phyloP scores from a whole-genome alignment of 2,329 filamentous ascomycete genomes.

The Alternaria solani region DNA sequence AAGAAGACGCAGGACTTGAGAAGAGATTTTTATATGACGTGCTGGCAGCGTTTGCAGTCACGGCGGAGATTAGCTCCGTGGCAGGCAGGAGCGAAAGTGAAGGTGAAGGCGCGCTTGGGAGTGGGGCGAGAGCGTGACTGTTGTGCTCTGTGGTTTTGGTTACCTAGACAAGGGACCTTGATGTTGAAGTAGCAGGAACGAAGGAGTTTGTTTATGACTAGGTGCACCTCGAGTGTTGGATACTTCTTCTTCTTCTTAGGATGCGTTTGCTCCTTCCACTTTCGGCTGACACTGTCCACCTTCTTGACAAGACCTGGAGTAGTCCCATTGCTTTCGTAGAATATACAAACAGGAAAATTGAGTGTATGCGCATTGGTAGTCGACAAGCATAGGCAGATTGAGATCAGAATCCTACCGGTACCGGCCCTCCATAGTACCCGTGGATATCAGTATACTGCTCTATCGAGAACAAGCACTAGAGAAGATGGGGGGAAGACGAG shows the following conservation, averaged over 20 bases:
- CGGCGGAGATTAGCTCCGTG: conserved; percentile 7
- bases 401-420: not conserved
- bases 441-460: too few relatives aligned
- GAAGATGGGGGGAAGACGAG: not conserved
- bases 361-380: not conserved
- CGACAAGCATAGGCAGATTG: not conserved
- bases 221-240: not conserved
- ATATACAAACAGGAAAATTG: not conserved
- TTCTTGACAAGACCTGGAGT: not conserved
- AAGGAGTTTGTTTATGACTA: not conserved
- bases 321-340: not conserved
- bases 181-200: not conserved
- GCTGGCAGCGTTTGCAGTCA: conserved; percentile 14
- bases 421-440: not conserved
- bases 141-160: conserved; percentile 19
- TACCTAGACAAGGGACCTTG: conserved; percentile 11
- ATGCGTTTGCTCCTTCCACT: not conserved
- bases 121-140: conserved; percentile 8
- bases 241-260: not conserved
- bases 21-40: conserved; percentile 23
- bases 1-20: conserved; percentile 10
- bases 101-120: conserved; percentile 23
- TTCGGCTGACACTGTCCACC: not conserved
- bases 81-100: conserved; percentile 7
- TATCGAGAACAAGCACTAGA: not conserved